Evolutionary conservation across 2,329 filamentous ascomycete genomes (phyloP), one percentile per base, ranked within the genome.

Genomic region (Talaromyces sp.): DNA sequence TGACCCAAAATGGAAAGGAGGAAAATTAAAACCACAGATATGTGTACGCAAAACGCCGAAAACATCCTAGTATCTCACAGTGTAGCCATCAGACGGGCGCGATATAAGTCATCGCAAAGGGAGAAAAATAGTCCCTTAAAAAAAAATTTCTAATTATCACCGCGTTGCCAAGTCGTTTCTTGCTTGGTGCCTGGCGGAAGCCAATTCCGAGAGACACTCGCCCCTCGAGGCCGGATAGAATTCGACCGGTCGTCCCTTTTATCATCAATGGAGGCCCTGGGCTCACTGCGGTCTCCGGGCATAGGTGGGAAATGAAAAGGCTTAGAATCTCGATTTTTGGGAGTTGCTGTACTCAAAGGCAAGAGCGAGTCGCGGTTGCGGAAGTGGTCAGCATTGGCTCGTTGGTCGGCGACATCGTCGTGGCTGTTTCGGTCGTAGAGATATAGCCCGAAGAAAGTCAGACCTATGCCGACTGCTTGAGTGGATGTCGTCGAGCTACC

Each of bases 351-450:
- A 76, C 82, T 72, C 81, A 93, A 79, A 0, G 92, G 93, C 31
- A 96, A 81, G 17, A 96, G 77, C 1, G 88, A 82, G 10, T 85
- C 82, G 38, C 82, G 81, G 29, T 84, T 84, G 73, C 92, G 86
- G 71, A 88, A 86, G 70, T 90, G 88, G 69, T 85, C 78, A 7
- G 82, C 78, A 65, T 83, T 83, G 3, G 91, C 92, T 69, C 89
- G 89, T 70, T 90, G 89, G 75, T 98, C 93, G 38, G 92, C 93
- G 75, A 93, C 93, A 73, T 92, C 92, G 70, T 90, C 90, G 74
- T 96, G 90, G 73, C 88, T 93, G 19, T 92, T 96, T 67, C 95
- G 89, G 78, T 99, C 95, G 78, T 99, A 99, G 47, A 99, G 85
- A 76, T 98, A 99, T 15, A 99, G 84, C 0, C 95, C 95, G 34